Evolutionary conservation across 495 filamentous ascomycete species (phyloP), one percentile per base, ranked within the genome.

Genomic region (Trichocladium uniseriatum): DNA sequence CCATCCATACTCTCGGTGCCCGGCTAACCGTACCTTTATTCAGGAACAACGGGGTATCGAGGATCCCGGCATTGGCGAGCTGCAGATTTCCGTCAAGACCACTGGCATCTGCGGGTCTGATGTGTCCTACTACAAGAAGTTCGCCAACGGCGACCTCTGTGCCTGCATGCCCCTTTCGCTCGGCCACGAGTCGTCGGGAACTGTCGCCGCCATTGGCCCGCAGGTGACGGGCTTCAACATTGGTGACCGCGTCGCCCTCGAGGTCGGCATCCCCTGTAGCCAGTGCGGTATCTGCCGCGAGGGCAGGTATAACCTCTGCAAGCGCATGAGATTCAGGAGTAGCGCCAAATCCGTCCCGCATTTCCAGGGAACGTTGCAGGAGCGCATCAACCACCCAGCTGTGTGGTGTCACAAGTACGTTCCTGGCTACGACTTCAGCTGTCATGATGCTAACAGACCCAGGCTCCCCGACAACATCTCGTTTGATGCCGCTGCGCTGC

Each of bases 261-360:
- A 94, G 71, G 87, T 91, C 52, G 88, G 88, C 13, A 68, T 91
- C 6, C 86, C 89, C 13, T 95, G 89, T 55, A 80, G 78, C 14
- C 71, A 79, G 56, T 95, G 89, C 62, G 67, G 69, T 15, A 79
- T 82, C 40, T 95, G 89, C 68, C 73, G 73, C 36, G 76, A 81
- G 51, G 86, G 86, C 38, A 72, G 87, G 54, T 95, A 96, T 66
- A 96, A 95, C 61, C 82, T 96, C 42, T 96, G 90, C 72, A 78
- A 82, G 47, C 71, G 71, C 19, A 84, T 96, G 81, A 74, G 74
- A 27, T 96, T 96, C 65, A 75, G 89, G 62, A 85, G 82, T 59
- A 87, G 82, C 55, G 89, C 87, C 39, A 94, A 92, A 64, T 75
- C 75, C 34, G 82, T 81, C 53, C 89, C 89, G 32, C 89, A 95